Percentiles rank a stretch among this genome's conserved stretches.
phyloP scores from a whole-genome alignment of 2,329 filamentous ascomycete genomes.

The Ophiostoma himal-ulmi region DNA sequence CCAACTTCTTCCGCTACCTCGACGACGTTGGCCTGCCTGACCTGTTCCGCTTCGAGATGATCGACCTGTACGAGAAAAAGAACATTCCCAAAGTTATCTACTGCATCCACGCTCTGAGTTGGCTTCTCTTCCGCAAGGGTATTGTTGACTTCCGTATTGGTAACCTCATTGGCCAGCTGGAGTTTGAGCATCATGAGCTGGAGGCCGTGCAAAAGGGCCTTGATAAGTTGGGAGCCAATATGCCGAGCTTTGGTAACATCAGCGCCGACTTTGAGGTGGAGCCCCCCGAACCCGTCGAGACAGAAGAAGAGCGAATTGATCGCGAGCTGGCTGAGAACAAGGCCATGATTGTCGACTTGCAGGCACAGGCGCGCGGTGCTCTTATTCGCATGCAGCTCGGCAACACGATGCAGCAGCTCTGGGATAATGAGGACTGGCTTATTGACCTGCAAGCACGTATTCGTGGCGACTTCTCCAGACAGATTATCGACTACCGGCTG shows the following conservation, averaged over 20 bases:
- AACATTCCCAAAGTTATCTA: slow-evolving; percentile 99
- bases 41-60: slow-evolving; percentile 92
- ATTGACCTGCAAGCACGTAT: slow-evolving; percentile 80
- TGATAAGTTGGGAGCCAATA: slow-evolving; percentile 87
- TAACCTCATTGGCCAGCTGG: slow-evolving; percentile 89
- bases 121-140: slow-evolving; percentile 92
- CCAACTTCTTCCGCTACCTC: slow-evolving; percentile 88
- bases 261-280: slow-evolving; percentile 90
- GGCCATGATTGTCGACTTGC: slow-evolving; percentile 66
- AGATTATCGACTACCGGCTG: slow-evolving; percentile 74
- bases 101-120: slow-evolving; percentile 94
- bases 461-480: slow-evolving; percentile 78
- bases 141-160: slow-evolving; percentile 94
- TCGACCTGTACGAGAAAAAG: slow-evolving; percentile 98
- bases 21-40: slow-evolving; percentile 90
- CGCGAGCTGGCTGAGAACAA: slow-evolving; percentile 77
- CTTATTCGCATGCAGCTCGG: slow-evolving; percentile 71
- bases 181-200: slow-evolving; percentile 96
- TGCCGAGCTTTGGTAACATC: slow-evolving; percentile 98
- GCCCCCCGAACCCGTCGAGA: slow-evolving; percentile 69
- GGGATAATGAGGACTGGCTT: slow-evolving; percentile 74
- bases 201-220: slow-evolving; percentile 96
- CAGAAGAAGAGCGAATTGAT: slow-evolving; percentile 81
- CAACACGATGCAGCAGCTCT: slow-evolving; percentile 78
- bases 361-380: slow-evolving; percentile 80